Evolutionary conservation across 2,329 filamentous ascomycete species (phyloP), one percentile per base, ranked within the genome.

Genomic region (Neofusicoccum laricinum): DNA sequence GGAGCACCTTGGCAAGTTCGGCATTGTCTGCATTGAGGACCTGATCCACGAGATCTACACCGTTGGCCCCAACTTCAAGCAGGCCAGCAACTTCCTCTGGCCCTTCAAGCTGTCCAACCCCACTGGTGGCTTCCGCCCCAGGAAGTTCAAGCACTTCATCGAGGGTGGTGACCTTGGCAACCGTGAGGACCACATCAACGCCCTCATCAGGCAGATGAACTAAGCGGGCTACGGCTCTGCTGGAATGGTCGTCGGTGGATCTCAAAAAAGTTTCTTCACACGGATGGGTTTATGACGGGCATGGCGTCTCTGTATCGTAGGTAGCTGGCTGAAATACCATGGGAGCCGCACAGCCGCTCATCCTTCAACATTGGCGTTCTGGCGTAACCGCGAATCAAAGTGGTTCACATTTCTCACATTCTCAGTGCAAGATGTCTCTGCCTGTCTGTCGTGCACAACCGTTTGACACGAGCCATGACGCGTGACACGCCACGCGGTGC

Each of bases 71-170:
- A 98, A 98, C 90, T 82, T 83, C 91, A 98, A 97, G 90, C 93
- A 97, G 86, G 93, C 92, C 77, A 88, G 90, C 85, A 99, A 98
- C 90, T 98, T 98, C 89, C 85, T 98, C 73, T 99, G 95, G 95
- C 95, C 95, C 79, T 99, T 99, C 90, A 98, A 99, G 91, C 91
- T 99, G 73, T 93, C 88, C 88, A 97, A 96, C 89, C 95, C 95
- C 79, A 98, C 85, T 74, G 95, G 95, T 81, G 94, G 95, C 71
- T 99, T 98, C 92, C 90, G 90, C 75, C 83, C 90, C 76, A 88
- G 95, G 84, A 99, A 98, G 87, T 98, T 98, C 89, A 95, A 93
- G 87, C 93, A 98, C 86, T 98, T 92, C 85, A 91, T 98, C 69
- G 91, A 97, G 87, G 95, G 94, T 83, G 95, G 95, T 90, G 95